Conservation (phyloP, 1,284 basidiomycete genomes). For the Malassezia dermatis region DNA sequence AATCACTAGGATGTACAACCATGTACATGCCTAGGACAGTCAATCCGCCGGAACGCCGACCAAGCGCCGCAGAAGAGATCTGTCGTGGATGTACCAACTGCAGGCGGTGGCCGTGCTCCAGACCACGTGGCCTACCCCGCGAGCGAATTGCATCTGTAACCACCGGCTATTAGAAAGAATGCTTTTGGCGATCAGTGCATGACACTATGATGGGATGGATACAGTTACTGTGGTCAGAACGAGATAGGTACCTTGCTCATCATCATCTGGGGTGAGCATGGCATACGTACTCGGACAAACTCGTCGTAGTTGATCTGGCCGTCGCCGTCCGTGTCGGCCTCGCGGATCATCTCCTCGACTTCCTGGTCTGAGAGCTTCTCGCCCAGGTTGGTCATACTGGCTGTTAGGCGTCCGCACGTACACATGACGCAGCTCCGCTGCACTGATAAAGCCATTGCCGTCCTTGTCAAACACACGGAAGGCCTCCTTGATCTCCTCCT, state of each 20-base stretch:
- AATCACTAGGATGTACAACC: not conserved
- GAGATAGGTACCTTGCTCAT: constrained; percentile 30
- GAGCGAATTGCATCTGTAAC: not conserved
- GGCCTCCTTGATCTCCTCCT: constrained; percentile 60
- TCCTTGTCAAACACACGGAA: constrained; percentile 63
- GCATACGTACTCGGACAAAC: constrained; percentile 51
- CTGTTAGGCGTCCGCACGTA: constrained; percentile 17
- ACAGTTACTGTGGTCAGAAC: not conserved
- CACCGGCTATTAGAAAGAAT: not conserved
- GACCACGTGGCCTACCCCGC: not conserved
- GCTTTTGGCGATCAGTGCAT: not conserved
- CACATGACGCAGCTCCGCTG: constrained; percentile 56
- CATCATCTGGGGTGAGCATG: constrained; percentile 32
- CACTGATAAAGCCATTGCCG: constrained; percentile 57
- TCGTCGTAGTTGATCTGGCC: constrained; percentile 63
- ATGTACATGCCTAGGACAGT: not conserved
- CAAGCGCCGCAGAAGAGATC: not conserved
- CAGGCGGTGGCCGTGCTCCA: not conserved
- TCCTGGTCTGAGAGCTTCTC: constrained; percentile 87
- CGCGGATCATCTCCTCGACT: constrained; percentile 96
- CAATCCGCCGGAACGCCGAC: not conserved
- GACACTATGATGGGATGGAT: not conserved
- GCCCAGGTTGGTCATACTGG: constrained; percentile 46
- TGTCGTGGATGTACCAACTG: not conserved
- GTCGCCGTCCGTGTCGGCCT: constrained; percentile 91